Base-by-base conservation (phyloP, 2,329 filamentous ascomycete genomes). In the Penicillium brasilianum region DNA sequence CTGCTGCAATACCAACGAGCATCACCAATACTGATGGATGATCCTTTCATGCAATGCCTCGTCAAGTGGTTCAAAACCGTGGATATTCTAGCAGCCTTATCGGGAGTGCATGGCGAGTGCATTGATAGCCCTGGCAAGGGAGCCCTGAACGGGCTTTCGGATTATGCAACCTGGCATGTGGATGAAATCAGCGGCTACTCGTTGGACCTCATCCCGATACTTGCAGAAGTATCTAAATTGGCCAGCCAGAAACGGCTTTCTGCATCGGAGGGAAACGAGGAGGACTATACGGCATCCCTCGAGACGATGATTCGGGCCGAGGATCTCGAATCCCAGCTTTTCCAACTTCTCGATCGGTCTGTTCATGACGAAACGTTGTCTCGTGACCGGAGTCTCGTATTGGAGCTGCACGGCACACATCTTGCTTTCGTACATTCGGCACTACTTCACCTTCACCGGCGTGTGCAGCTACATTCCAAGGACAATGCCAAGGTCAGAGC, bases 161-260 rank as follows among this genome's bases (percentile, higher is more conserved):
- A 37, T 11, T 37, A 48, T 2, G 30, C 46, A 8, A 53, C 18
- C 32, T 54, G 46, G 2, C 8, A 62, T 20, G 64, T 74, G 5
- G 72, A 74, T 62, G 67, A 72, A 46, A 71, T 74, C 32, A 72
- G 70, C 37, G 72, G 72, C 25, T 74, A 72, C 44, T 73, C 72
- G 1, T 43, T 73, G 34, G 61, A 70, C 16, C 50, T 74, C 10
- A 63, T 71, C 8, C 72, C 72, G 2, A 52, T 71, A 22, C 62
- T 74, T n/a, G 65, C 64, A 2, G 59, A 60, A 20, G 55, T 72
- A 18, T 66, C 66, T 3, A 52, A 66, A 16, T 36, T 74, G 49
- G 67, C 64, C 11, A 54, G 53, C 6, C 50, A 49, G 22, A 61
- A 55, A 22, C 20, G 28, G 5, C 41, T 59, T 22, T 49, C 20